A percentile compares a stretch with the other conserved stretches of the same genome.
Evolutionary conservation across 192 early-diverging fungal genomes (phyloP).

Genomic region (Thamnidium elegans): DNA sequence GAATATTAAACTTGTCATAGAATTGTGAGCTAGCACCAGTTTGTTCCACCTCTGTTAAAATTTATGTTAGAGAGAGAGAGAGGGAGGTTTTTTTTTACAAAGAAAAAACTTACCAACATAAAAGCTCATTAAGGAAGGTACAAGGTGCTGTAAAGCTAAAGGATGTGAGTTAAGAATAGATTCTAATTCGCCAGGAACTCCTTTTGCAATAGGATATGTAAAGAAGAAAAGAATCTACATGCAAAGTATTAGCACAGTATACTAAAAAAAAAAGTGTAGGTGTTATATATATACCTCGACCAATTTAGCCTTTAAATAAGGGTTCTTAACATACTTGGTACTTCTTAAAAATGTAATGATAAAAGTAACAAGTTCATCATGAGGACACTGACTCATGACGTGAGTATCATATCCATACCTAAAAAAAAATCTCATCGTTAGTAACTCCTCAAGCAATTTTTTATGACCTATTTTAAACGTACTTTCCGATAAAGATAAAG

Average conservation of each 20-base stretch:
- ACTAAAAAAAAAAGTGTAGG: no score
- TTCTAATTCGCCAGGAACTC: conserved; percentile 60
- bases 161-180: conserved; percentile 67
- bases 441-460: no score
- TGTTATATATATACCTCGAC: no score
- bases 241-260: no score
- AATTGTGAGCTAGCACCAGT: conserved; percentile 92
- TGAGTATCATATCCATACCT: conserved; percentile 43
- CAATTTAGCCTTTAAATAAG: conserved; percentile 90
- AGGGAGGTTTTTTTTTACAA: background rate
- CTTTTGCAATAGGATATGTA: conserved; percentile 62
- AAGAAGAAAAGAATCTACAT: conserved; percentile 77
- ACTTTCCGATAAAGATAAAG: conserved; percentile 68
- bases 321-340: conserved; percentile 84
- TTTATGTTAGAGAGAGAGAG: background rate
- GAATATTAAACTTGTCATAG: conserved; percentile 98
- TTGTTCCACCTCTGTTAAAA: conserved; percentile 79
- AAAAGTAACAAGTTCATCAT: conserved; percentile 60
- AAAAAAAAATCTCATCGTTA: background rate
- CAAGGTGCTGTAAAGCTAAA: conserved; percentile 70
- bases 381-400: conserved; percentile 35
- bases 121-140: conserved; percentile 83
- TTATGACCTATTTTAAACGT: conserved; percentile 15
- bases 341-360: conserved; percentile 78
- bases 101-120: conserved; percentile 71